These are phyloP conservation scores for Symmetrospora coprosmae DNA, from an alignment of 768 basidiomycete genomes.

Conservation along the genomic window DNA sequence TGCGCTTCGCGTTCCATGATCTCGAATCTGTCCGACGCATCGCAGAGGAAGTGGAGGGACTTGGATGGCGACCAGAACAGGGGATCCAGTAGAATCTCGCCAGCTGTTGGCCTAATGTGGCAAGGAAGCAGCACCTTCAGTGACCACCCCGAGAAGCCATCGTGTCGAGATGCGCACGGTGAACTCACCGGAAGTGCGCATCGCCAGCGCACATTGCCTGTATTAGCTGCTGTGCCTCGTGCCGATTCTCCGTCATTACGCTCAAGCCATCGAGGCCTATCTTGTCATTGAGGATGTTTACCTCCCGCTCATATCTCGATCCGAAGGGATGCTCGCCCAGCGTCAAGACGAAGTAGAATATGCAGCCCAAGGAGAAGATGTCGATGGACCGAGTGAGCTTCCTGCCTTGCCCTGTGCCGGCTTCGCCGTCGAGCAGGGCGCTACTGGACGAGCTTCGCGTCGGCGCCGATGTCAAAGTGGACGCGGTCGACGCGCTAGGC, in stretches of 20 bases:
- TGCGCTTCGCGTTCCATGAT: slow-evolving; percentile 89
- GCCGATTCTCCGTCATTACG: slow-evolving; percentile 77
- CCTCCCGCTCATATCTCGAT: slow-evolving; percentile 79
- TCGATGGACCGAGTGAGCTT: slow-evolving; percentile 88
- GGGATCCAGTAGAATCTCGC: slow-evolving; percentile 74
- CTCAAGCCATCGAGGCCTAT: slow-evolving; percentile 60
- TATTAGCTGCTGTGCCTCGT: slow-evolving; percentile 76
- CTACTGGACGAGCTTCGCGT: too few species aligned
- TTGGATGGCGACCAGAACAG: slow-evolving; percentile 89
- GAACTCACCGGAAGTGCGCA: slow-evolving; percentile 54
- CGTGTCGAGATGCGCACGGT: slow-evolving; percentile 10
- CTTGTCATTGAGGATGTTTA: slow-evolving; percentile 73
- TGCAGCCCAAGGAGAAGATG: slow-evolving; percentile 86
- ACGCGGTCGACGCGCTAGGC: too few species aligned
- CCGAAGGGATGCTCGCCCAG: slow-evolving; percentile 88
- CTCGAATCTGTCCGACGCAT: slow-evolving; percentile 93
- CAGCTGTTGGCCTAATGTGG: slow-evolving; percentile 67
- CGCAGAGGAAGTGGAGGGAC: slow-evolving; percentile 83
- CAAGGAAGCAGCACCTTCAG: slow-evolving; percentile 16
- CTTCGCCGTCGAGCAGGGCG: slow-evolving; percentile 32
- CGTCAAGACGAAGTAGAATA: slow-evolving; percentile 73
- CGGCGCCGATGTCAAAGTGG: too few species aligned
- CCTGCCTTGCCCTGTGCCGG: slow-evolving; percentile 43
- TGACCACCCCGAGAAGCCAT: not conserved
- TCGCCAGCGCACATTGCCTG: slow-evolving; percentile 61